Evolutionary conservation across 768 basidiomycete species (phyloP).

Genomic region (Tubosaeta brunneosetosa): DNA sequence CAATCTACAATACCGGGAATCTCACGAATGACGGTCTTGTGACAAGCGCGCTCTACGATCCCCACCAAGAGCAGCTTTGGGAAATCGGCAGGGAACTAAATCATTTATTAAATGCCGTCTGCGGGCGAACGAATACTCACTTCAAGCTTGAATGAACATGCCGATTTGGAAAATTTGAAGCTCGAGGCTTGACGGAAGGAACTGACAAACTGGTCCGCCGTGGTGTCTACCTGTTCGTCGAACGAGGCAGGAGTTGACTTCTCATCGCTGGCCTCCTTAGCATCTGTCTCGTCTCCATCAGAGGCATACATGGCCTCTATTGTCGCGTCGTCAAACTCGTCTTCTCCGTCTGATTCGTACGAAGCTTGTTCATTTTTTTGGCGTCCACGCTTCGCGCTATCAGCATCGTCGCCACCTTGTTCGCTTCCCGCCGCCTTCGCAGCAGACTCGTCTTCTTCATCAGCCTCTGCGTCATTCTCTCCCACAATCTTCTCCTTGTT

Average conservation of each 20-base stretch:
- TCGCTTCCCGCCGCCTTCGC: constrained; percentile 59
- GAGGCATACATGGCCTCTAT: constrained; percentile 63
- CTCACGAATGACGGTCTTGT: constrained; percentile 81
- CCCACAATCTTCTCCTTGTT: constrained; percentile 39
- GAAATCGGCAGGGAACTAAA: constrained; percentile 81
- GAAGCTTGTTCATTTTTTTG: constrained; percentile 71
- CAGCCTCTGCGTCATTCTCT: constrained; percentile 47
- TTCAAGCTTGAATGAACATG: constrained; percentile 79
- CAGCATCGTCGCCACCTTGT: constrained; percentile 77
- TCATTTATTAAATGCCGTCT: neutral
- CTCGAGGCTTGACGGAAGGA: constrained; percentile 61
- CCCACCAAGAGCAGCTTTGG: constrained; percentile 94
- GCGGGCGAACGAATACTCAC: constrained; percentile 42
- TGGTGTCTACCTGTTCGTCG: constrained; percentile 38
- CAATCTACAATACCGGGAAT: constrained; percentile 86
- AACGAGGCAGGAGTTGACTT: constrained; percentile 27
- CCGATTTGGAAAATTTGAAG: constrained; percentile 64
- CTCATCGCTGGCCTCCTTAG: constrained; percentile 21
- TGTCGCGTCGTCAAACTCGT: constrained; percentile 45
- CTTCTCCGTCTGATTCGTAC: constrained; percentile 59
- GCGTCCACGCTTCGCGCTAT: constrained; percentile 66
- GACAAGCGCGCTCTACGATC: constrained; percentile 83
- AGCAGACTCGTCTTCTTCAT: constrained; percentile 44
- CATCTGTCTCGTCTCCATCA: constrained; percentile 38
- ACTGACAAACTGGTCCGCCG: constrained; percentile 50